Base-by-base conservation (phyloP, 192 early-diverging fungal species). In the Gigaspora rosea region DNA sequence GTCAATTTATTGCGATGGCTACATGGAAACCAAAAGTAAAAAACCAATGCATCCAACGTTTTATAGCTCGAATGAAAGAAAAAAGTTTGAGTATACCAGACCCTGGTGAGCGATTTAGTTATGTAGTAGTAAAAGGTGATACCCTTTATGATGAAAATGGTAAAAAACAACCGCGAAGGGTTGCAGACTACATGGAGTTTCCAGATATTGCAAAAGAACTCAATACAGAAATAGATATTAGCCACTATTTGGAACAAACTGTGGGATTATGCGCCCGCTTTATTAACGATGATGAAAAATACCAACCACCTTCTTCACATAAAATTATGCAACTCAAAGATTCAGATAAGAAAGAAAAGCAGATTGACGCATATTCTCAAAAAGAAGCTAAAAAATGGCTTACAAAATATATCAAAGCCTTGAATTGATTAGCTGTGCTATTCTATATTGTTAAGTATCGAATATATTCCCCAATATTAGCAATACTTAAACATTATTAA, bases 311-410 rank as follows among this genome's bases (percentile, higher is more conserved):
- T 15, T 4, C 16, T 48, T 68, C 16, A 68, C 41, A 68, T 68
- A 68, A 68, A 15, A 68, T 68, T 68, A 68, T 68, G 46, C 66
- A 68, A 48, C 35, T 68, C 46, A 47, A 68, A 47, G 66, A 68
- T 68, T 68, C 15, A 16, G 66, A 68, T 68, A 41, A 68, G 15
- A 68, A 48, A 48, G 66, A 68, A 68, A 68, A 68, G 41, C 66
- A 68, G 66, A 48, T 68, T 68, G 66, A 68, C 7, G 66, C 46
- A 48, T 68, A 68, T 68, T 68, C 66, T 8, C 66, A 68, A 13
- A 68, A 47, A 5, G 66, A 68, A 48, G 36, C 36, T 41, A 41
- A 41, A 41, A 41, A 41, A 41, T 41, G 5, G 36, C 36, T 41
- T 41, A 41, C 5, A 5, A 41, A 41, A 41, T 41, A 41, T 41